Evolutionary conservation across 2,329 filamentous ascomycete genomes (phyloP), one percentile per base, ranked within the genome.

Genomic region (Nothophoma quercina): DNA sequence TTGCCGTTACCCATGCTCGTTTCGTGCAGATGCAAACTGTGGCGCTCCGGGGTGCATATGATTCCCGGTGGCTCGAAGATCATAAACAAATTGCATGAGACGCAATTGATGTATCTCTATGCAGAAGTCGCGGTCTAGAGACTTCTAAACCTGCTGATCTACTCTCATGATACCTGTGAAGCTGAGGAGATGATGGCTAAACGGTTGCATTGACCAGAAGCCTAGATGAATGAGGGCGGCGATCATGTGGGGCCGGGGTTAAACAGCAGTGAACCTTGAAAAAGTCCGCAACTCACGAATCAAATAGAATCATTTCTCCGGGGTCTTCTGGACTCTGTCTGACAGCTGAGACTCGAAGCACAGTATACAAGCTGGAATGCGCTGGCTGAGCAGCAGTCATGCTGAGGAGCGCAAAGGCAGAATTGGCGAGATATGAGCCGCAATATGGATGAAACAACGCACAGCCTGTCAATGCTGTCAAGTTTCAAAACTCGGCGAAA

Each of bases 31-130:
- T 44, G 36, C 30, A 56, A 45, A 53, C 41, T 49, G 62, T 64
- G 63, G 63, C 57, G 59, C 56, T 71, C 69, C 60, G 68, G 69
- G 69, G 69, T 70, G 46, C 68, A 69, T 68, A 54, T 51, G 33
- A 46, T 53, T 62, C 50, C 58, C 51, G 52, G 62, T 56, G 50
- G 60, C 36, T 48, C 45, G n/a, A 32, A 47, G 34, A 40, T 62
- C 60, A 56, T 62, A 56, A 63, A 48, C 67, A 45, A 67, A 65
- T 69, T 32, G 44, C 33, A 26, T 18, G 15, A 34, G 23, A 16
- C 12, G 15, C 36, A 6, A 28, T 13, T 33, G 26, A 25, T 43
- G 19, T 9, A n/a, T 30, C 7, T 25, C 4, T n/a, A 1, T 26
- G 18, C 30, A 15, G 21, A 30, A 13, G 34, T 16, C 15, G 10